Base-by-base conservation (phyloP, 192 early-diverging fungal genomes). In the Umbelopsis isabellina region DNA sequence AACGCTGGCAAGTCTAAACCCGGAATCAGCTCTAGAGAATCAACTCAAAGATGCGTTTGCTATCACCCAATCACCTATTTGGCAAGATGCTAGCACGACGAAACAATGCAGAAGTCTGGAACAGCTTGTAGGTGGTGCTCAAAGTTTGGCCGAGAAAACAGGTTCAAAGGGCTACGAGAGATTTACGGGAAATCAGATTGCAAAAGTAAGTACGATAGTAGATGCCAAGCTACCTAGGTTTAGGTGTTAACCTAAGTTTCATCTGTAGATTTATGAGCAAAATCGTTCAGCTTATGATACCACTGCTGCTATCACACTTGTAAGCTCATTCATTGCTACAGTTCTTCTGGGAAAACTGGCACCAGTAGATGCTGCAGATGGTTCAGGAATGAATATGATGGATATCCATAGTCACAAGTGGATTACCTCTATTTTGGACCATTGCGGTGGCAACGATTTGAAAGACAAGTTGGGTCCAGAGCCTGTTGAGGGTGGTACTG, bases 101-200 rank as follows among this genome's bases (percentile, higher is more conserved):
- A 49, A 71, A 45, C 84, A 93, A 70, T 95, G 94, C 67, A 71
- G 67, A 4, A 69, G 74, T 8, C 75, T 94, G 27, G 91, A 95
- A 48, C 64, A 70, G 10, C 70, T 76, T n/a, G 83, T 88, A 2
- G 92, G 92, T 8, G 87, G 94, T 0, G 71, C 88, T 1, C 72
- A 83, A 10, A 53, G 65, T 6, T 80, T 95, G 48, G 92, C 91
- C 10, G 72, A 84, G 7, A 61, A 90, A 47, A 91, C 94, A 4
- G 94, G 94, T 16, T 93, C 91, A 4, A 83, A 74, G 2, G 91
- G 85, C 0, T 94, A 92, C 77, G 94, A 95, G 77, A 83, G 94
- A 13, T 95, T 91, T 70, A 92, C 93, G 0, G 92, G 87, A 22
- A 85, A 85, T 35, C 93, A 94, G 70, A 88, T 91, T 35, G 76